These are phyloP conservation scores for Xylaria sp. DNA, from an alignment of 2,329 filamentous ascomycete species.

Conservation along the genomic window DNA sequence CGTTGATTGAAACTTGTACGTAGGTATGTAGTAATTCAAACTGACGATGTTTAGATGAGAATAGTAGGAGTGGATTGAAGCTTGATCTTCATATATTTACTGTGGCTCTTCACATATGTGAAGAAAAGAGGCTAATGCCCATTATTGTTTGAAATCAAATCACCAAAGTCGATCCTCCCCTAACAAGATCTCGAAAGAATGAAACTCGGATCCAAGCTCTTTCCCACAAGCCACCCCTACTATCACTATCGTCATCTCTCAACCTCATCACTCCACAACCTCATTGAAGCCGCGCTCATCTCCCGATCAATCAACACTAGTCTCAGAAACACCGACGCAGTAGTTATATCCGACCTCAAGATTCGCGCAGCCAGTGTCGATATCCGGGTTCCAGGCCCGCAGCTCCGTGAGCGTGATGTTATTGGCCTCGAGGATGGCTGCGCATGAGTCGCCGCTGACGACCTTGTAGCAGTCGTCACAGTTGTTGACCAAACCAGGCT, in stretches of 20 bases:
- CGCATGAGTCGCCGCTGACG: slow-evolving; percentile 32
- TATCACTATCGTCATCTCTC: background rate
- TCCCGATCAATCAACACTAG: background rate
- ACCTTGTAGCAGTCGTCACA: slow-evolving; percentile 35
- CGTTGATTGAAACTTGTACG: too few species aligned
- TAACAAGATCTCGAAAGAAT: too few species aligned
- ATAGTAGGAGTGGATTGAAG: too few species aligned
- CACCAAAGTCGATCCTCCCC: too few species aligned
- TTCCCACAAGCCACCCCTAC: too few species aligned
- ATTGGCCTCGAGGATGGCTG: slow-evolving; percentile 10
- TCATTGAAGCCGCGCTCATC: background rate
- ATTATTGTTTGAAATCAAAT: too few species aligned
- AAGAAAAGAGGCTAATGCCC: too few species aligned
- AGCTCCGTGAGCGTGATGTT: slow-evolving; percentile 28
- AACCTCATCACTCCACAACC: background rate
- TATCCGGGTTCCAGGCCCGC: slow-evolving; percentile 34
- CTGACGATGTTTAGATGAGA: too few species aligned
- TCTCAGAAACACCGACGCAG: slow-evolving; percentile 30
- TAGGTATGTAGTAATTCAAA: too few species aligned
- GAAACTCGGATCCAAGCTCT: too few species aligned
- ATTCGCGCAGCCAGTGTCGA: slow-evolving; percentile 32
- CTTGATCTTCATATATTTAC: too few species aligned
- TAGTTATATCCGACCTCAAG: slow-evolving; percentile 37
- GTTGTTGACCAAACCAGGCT: slow-evolving; percentile 25
- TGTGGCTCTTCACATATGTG: too few species aligned